These are phyloP conservation scores for Leccinum subfulvum DNA, from an alignment of 1,284 basidiomycete species.

Conservation along the genomic window DNA sequence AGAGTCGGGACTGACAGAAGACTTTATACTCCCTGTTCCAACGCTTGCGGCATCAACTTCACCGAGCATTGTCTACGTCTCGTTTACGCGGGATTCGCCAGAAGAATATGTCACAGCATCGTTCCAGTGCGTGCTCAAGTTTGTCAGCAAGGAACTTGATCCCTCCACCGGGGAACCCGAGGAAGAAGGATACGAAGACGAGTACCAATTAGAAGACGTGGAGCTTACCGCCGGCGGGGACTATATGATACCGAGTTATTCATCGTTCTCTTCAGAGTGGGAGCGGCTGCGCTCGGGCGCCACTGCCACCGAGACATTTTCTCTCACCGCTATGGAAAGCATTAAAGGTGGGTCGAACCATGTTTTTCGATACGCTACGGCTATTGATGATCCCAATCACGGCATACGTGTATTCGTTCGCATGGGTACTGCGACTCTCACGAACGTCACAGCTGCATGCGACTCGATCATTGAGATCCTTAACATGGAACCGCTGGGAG, in stretches of 20 bases:
- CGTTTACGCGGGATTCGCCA: conserved; percentile 83
- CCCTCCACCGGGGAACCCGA: conserved; percentile 96
- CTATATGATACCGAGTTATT: conserved; percentile 88
- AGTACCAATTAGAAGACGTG: conserved; percentile 96
- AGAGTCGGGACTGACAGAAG: conserved; percentile 82
- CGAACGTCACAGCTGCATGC: conserved; percentile 69
- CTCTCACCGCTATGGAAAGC: conserved; percentile 89
- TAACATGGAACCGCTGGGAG: conserved; percentile 95
- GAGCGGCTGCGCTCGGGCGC: conserved; percentile 80
- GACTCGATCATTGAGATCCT: conserved; percentile 92
- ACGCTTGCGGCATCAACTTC: conserved; percentile 70
- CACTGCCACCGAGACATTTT: conserved; percentile 89
- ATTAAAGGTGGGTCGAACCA: conserved; percentile 72
- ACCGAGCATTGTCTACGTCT: conserved; percentile 87
- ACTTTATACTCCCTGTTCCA: conserved; percentile 90
- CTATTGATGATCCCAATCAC: conserved; percentile 18
- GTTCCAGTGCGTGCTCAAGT: conserved; percentile 89
- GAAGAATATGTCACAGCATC: conserved; percentile 53
- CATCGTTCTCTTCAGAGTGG: conserved; percentile 93
- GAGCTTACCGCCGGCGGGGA: conserved; percentile 90
- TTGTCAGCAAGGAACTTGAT: conserved; percentile 96
- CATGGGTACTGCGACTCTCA: conserved; percentile 14
- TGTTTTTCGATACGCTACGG: conserved; percentile 8
- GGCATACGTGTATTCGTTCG: conserved; percentile 13
- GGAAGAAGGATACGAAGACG: conserved; percentile 97